Conservation (phyloP, 2,329 filamentous ascomycete genomes). For the Penicillium sp. region DNA sequence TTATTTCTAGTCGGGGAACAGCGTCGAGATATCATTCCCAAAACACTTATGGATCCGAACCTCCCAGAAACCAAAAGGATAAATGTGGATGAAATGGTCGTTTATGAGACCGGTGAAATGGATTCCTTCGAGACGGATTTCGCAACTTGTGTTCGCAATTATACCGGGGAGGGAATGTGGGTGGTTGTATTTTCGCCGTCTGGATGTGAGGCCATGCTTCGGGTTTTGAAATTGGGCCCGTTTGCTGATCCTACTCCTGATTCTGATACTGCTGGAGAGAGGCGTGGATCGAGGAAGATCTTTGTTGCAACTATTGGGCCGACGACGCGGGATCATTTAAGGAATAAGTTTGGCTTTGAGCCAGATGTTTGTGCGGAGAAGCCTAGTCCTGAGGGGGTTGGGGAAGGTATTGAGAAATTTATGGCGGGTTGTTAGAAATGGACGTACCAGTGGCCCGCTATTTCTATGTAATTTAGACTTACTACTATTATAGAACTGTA, state of each 20-base stretch:
- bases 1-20: conserved; percentile 92
- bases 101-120: conserved; percentile 88
- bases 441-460: background rate
- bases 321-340: conserved; percentile 79
- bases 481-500: conserved; percentile 3
- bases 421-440: conserved; percentile 26
- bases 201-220: conserved; percentile 65
- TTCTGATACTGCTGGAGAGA: conserved; percentile 16
- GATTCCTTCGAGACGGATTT: conserved; percentile 75
- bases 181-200: conserved; percentile 62
- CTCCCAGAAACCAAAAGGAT: conserved; percentile 61
- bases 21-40: conserved; percentile 86
- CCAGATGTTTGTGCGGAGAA: conserved; percentile 70
- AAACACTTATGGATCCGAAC: conserved; percentile 66
- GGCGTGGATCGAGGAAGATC: conserved; percentile 30
- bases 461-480: too few species aligned
- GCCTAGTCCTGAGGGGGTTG: conserved; percentile 81
- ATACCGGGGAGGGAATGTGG: conserved; percentile 32
- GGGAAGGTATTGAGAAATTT: conserved; percentile 66
- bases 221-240: conserved; percentile 49
- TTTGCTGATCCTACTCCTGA: conserved; percentile 4
- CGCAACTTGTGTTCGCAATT: conserved; percentile 48
- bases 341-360: conserved; percentile 45
- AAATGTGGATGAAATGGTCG: conserved; percentile 74
- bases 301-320: conserved; percentile 89